Evolutionary conservation across 116 monocot species (phyloP).

Genomic region (Posidonia oceanica): DNA sequence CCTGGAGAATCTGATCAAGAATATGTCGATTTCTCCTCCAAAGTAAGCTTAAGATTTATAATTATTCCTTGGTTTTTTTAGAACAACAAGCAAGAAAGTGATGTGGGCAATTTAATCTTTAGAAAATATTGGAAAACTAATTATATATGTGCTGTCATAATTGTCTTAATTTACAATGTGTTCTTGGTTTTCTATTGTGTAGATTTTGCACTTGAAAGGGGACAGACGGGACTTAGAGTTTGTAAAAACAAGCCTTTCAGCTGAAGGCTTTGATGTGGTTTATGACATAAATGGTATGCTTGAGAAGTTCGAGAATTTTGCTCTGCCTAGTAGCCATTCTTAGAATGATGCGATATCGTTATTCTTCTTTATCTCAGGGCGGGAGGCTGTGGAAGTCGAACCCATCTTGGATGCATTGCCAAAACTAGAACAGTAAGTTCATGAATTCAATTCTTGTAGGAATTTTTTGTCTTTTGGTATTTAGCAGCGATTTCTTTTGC

Average conservation of each 20-base stretch:
- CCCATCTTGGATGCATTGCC: conserved; percentile 94
- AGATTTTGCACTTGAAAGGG: conserved; percentile 92
- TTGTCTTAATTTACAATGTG: too few relatives aligned
- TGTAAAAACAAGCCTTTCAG: conserved; percentile 74
- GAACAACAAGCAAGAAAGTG: background rate
- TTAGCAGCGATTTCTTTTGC: conserved; percentile 2
- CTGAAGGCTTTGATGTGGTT: conserved; percentile 82
- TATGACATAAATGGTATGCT: conserved; percentile 91
- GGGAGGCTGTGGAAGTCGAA: conserved; percentile 83
- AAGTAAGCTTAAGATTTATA: conserved; percentile 24
- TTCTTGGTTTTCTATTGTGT: background rate
- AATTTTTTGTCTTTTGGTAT: background rate
- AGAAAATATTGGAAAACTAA: background rate
- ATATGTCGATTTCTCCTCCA: conserved; percentile 62
- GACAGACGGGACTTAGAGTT: conserved; percentile 92
- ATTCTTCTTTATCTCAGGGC: conserved; percentile 30
- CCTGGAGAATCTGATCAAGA: conserved; percentile 91
- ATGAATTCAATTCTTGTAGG: conserved; percentile 1
- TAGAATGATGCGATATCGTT: background rate
- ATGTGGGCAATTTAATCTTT: too few relatives aligned
- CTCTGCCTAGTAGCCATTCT: background rate
- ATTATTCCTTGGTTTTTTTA: background rate
- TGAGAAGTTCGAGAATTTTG: background rate
- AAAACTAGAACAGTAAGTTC: conserved; percentile 82
- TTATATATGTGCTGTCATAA: background rate